phyloP scores from a whole-genome alignment of 148 eudicot genomes.

The Bassia scoparia region DNA sequence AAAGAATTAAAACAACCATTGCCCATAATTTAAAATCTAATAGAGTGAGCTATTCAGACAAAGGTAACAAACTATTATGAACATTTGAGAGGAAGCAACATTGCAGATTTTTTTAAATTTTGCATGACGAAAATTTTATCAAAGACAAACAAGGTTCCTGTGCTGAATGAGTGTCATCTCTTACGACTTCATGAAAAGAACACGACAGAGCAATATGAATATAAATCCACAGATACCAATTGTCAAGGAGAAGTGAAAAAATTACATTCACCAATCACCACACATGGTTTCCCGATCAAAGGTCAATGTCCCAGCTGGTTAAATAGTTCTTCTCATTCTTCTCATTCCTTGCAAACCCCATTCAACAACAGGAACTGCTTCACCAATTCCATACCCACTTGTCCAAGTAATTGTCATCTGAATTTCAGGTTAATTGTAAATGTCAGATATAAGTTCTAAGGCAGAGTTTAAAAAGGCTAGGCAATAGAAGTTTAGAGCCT shows the following conservation, averaged over 20 bases:
- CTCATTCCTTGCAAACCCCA: slow-evolving; percentile 61
- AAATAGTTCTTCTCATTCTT: slow-evolving; percentile 30
- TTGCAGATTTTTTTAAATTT: background rate
- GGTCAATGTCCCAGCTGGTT: slow-evolving; percentile 70
- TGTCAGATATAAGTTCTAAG: background rate
- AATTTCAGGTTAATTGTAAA: background rate
- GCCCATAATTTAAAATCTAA: too few species aligned
- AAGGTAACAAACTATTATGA: too few species aligned
- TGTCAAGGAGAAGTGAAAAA: background rate
- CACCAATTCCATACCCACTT: slow-evolving; percentile 65
- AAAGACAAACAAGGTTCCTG: background rate
- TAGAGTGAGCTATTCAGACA: background rate
- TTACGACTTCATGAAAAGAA: background rate
- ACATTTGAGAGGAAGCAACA: background rate
- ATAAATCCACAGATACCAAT: background rate
- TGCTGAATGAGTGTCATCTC: background rate
- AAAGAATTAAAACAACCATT: background rate
- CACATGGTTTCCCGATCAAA: slow-evolving; percentile 77
- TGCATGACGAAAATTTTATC: background rate
- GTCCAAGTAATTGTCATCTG: slow-evolving; percentile 92
- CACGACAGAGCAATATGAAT: background rate
- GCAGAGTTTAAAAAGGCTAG: background rate
- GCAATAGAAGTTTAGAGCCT: too few species aligned
- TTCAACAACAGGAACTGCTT: slow-evolving; percentile 61
- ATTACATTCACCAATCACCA: slow-evolving; percentile 52